Conservation (phyloP, 73 alveolate genomes). For the Paramecium sonneborni region DNA sequence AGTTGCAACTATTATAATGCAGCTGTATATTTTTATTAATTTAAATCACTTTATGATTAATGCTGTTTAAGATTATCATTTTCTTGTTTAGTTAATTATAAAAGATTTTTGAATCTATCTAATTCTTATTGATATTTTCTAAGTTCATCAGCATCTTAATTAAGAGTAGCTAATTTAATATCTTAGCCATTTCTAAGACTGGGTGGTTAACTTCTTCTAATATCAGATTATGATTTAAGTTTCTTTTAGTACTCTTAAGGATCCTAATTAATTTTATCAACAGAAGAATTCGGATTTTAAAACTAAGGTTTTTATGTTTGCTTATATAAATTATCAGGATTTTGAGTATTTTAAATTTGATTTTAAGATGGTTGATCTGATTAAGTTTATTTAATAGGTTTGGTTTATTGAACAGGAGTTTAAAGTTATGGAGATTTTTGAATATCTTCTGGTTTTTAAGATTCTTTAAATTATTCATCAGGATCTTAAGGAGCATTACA, state of each 20-base stretch:
- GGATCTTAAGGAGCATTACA: constrained; percentile 15
- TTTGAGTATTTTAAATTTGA: background rate
- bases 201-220: background rate
- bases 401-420: background rate
- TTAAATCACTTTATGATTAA: background rate
- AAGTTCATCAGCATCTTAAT: background rate
- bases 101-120: background rate
- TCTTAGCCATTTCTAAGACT: background rate
- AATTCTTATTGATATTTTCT: background rate
- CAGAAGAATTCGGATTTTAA: background rate
- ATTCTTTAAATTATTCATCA: background rate
- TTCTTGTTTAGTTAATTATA: background rate
- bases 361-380: background rate
- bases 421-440: background rate
- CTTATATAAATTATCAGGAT: background rate
- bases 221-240: background rate
- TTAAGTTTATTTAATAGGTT: too few relatives aligned
- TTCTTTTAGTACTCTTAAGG: background rate
- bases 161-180: background rate
- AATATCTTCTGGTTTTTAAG: background rate
- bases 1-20: background rate
- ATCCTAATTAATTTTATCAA: background rate
- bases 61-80: background rate
- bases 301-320: background rate
- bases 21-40: background rate